Evolutionary conservation across 768 basidiomycete species (phyloP).

Genomic region (Auricularia sp.): DNA sequence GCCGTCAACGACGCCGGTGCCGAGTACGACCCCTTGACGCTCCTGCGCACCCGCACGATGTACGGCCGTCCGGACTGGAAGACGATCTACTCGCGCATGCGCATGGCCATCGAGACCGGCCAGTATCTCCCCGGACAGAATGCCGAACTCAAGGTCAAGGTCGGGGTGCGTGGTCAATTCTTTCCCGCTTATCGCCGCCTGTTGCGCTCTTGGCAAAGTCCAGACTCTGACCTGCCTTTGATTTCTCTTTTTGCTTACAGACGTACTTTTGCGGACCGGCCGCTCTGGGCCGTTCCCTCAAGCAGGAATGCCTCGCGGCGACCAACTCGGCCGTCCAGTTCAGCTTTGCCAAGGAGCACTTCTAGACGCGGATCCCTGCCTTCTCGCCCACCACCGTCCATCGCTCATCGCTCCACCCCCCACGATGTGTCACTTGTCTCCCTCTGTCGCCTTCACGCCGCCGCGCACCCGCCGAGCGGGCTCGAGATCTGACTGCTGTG

Average conservation of each 20-base stretch:
- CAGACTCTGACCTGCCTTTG: neutral
- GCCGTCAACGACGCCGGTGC: constrained; percentile 79
- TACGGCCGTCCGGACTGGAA: constrained; percentile 91
- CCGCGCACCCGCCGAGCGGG: too few relatives aligned
- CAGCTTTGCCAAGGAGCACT: constrained; percentile 63
- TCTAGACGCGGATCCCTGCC: neutral
- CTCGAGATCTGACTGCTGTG: too few relatives aligned
- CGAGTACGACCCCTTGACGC: constrained; percentile 81
- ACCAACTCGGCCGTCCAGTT: constrained; percentile 54
- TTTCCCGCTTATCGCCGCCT: constrained; percentile 2
- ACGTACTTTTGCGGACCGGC: constrained; percentile 87
- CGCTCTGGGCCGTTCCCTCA: constrained; percentile 64
- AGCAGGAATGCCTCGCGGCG: constrained; percentile 53
- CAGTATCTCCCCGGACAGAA: constrained; percentile 73
- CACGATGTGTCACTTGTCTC: too few relatives aligned
- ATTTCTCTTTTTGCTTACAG: constrained; percentile 22
- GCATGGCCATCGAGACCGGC: constrained; percentile 69
- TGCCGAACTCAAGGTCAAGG: constrained; percentile 70
- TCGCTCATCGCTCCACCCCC: too few relatives aligned
- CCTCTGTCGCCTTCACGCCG: too few relatives aligned
- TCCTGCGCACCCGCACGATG: constrained; percentile 79
- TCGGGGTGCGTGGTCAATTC: constrained; percentile 49
- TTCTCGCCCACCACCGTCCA: too few relatives aligned
- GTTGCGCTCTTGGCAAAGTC: constrained; percentile 5
- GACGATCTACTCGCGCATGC: constrained; percentile 64